Base-by-base conservation (phyloP, 495 filamentous ascomycete species). In the Xylaria venustula region DNA sequence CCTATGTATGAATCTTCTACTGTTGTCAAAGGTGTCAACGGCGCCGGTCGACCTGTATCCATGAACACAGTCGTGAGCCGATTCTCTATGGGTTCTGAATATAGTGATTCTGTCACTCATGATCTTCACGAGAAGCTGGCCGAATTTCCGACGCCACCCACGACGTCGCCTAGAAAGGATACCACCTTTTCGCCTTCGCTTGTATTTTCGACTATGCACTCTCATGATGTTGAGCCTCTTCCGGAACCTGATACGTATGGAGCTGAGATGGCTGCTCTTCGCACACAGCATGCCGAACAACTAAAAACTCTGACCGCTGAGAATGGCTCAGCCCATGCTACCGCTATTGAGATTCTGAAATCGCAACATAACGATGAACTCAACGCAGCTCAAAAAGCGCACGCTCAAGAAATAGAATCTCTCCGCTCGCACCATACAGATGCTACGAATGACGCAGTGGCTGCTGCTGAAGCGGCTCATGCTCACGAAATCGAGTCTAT, bases 121-220 rank as follows among this genome's bases (percentile, higher is more conserved):
- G 71, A 77, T 4, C 14, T 55, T 34, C 37, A 40, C n/a, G 72
- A 76, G 37, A 81, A 76, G 52, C 67, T 81, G 48, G 71, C 76
- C 5, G 73, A 72, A 54, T 81, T 82, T 64, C 79, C 80, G 15
- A 71, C 78, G 19, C 78, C 78, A 14, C 78, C 80, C 2, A 67
- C 69, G 3, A 74, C 76, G 0, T 69, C 70, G 7, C 65, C 64
- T 4, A 68, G n/a, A 40, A 44, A 54, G 30, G 20, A 67, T 37
- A 1, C 49, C 34, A 44, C 56, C 55, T 7, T 64, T 11, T 49
- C 62, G 40, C 48, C 71, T 37, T 63, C 62, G 40, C 61, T 77
- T n/a, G 67, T 63, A 6, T 52, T 75, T 23, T 73, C 76, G 1
- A 54, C 49, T 9, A 61, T 76, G 7, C 63, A 71, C 40, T 57